Conservation (phyloP, 1,284 basidiomycete genomes). For the Fomitiporia mediterranea region DNA sequence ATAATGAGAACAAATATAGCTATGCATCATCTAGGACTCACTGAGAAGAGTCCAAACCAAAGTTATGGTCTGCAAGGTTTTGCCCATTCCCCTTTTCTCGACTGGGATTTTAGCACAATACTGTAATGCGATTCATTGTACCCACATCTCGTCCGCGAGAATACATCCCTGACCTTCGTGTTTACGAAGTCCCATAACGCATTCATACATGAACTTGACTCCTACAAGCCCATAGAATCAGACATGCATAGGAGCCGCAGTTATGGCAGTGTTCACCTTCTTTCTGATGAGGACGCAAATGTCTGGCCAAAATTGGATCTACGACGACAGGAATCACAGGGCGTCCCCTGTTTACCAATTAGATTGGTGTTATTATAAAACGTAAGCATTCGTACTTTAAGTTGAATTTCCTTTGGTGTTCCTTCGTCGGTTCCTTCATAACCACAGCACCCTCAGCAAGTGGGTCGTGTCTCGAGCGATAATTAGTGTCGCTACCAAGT, state of each 20-base stretch:
- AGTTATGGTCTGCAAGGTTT: constrained; percentile 89
- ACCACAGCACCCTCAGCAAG: constrained; percentile 74
- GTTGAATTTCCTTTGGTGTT: constrained; percentile 66
- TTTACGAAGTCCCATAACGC: constrained; percentile 89
- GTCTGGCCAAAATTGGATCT: constrained; percentile 80
- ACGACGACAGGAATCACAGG: constrained; percentile 84
- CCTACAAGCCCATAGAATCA: constrained; percentile 37
- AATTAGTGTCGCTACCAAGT: constrained; percentile 26
- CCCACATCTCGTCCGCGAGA: constrained; percentile 92
- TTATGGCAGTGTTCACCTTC: constrained; percentile 54
- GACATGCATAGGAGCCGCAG: not conserved
- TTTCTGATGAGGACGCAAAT: constrained; percentile 85
- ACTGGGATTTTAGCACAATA: constrained; percentile 12
- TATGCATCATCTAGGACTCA: constrained; percentile 33
- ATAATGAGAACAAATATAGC: not conserved
- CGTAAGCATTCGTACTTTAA: constrained; percentile 50
- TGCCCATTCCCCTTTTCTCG: constrained; percentile 79
- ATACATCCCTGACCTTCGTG: constrained; percentile 92
- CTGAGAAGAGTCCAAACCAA: constrained; percentile 87
- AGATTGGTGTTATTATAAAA: not conserved
- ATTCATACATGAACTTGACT: constrained; percentile 91
- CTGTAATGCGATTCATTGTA: constrained; percentile 14
- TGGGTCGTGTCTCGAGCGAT: constrained; percentile 64
- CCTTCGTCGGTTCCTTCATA: constrained; percentile 75
- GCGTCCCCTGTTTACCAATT: constrained; percentile 34